Conservation (phyloP, 2,329 filamentous ascomycete species). For the Colletotrichum caudatum region DNA sequence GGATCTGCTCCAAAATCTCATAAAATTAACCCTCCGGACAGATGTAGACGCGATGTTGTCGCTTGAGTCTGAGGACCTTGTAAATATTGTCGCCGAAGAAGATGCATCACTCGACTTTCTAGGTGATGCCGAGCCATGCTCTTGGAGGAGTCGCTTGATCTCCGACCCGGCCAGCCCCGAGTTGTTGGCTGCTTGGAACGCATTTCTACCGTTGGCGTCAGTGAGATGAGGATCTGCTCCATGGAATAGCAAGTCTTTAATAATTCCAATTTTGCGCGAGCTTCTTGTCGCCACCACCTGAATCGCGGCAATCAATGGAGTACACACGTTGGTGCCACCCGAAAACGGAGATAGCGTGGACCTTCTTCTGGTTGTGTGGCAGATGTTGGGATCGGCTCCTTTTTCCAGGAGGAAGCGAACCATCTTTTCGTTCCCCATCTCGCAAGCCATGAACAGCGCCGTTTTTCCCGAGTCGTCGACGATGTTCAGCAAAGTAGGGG, state of each 20-base stretch:
- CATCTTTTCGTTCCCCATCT: constrained; percentile 48
- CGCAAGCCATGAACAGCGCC: constrained; percentile 48
- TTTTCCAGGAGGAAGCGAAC: constrained; percentile 44
- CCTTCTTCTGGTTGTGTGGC: constrained; percentile 37
- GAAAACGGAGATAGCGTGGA: neutral
- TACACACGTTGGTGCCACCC: constrained; percentile 39
- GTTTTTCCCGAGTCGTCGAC: constrained; percentile 47
- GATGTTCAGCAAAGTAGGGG: constrained; percentile 42
- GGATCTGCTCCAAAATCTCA: constrained; percentile 28
- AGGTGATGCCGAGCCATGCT: neutral
- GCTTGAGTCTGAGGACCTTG: constrained; percentile 28
- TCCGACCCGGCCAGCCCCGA: constrained; percentile 33
- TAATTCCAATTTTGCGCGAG: constrained; percentile 44
- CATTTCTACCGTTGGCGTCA: constrained; percentile 33
- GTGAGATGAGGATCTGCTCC: constrained; percentile 44
- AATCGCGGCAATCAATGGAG: constrained; percentile 47
- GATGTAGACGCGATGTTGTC: neutral
- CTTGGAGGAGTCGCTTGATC: constrained; percentile 39
- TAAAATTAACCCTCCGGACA: neutral
- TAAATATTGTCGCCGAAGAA: constrained; percentile 23
- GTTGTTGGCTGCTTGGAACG: constrained; percentile 39
- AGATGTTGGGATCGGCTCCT: constrained; percentile 46
- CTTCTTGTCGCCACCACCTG: constrained; percentile 44
- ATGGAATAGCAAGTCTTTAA: constrained; percentile 44
- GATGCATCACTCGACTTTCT: constrained; percentile 28